Conservation (phyloP, 805 yeast species). For the Pichia scutulata region DNA sequence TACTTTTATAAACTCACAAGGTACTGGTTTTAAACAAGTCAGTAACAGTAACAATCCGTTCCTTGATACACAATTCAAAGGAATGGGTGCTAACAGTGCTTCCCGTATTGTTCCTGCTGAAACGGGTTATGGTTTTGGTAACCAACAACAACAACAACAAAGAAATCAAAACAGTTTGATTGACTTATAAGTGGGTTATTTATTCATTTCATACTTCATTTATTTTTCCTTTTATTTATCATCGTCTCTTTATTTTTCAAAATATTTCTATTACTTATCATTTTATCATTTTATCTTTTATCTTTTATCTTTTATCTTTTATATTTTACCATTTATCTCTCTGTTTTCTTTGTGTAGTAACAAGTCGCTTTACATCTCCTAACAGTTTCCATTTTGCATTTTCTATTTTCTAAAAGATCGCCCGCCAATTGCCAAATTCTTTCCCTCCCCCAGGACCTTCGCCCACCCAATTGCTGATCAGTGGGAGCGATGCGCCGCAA, state of each 20-base stretch:
- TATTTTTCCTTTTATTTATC: background rate
- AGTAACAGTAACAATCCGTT: constrained; percentile 50
- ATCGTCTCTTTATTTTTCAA: background rate
- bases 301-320: too few relatives aligned
- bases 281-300: too few relatives aligned
- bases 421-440: too few relatives aligned
- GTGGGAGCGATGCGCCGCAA: too few relatives aligned
- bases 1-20: constrained; percentile 78
- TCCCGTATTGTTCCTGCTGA: constrained; percentile 66
- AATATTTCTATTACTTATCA: too few relatives aligned
- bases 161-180: constrained; percentile 23
- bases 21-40: constrained; percentile 66
- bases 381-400: too few relatives aligned
- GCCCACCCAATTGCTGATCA: too few relatives aligned
- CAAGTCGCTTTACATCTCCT: too few relatives aligned
- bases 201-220: background rate
- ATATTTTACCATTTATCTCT: too few relatives aligned
- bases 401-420: too few relatives aligned
- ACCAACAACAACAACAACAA: constrained; percentile 39
- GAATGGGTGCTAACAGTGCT: constrained; percentile 40
- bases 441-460: too few relatives aligned
- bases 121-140: constrained; percentile 95
- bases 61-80: constrained; percentile 63
- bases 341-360: too few relatives aligned
- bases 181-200: constrained; percentile 15